Percentiles rank a stretch among this genome's conserved stretches.
phyloP scores from a whole-genome alignment of 1,139 yeast genomes.

The Arxiozyma bovina region DNA sequence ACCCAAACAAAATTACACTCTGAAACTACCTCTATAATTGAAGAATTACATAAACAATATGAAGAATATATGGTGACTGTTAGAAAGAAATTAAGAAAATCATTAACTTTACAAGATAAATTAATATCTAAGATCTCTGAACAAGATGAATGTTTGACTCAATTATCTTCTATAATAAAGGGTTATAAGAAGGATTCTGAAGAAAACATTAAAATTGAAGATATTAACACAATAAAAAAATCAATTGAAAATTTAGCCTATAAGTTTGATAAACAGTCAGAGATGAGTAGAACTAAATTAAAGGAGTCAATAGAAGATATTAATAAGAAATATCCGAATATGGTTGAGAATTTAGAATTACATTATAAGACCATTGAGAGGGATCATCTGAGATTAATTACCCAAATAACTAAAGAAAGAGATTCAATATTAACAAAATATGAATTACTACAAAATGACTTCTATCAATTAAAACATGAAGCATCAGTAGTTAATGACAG shows the following conservation, averaged over 20 bases:
- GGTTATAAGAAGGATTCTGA: neutral
- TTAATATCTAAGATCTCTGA: constrained; percentile 17
- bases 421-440: neutral
- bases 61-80: constrained; percentile 24
- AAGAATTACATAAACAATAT: constrained; percentile 26
- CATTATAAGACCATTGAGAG: neutral
- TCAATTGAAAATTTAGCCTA: neutral
- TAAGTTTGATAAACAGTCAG: neutral
- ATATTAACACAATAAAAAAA: neutral
- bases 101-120: constrained; percentile 15
- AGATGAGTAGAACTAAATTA: neutral
- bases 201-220: neutral
- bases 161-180: constrained; percentile 8
- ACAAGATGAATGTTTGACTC: constrained; percentile 16
- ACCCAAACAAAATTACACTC: neutral
- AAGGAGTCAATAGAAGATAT: neutral
- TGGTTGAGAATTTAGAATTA: neutral
- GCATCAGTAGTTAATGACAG: neutral
- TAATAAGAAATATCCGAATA: neutral
- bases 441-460: neutral
- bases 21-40: constrained; percentile 19
- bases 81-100: constrained; percentile 17
- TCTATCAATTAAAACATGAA: neutral
- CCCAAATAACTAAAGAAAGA: neutral
- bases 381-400: neutral